These are phyloP conservation scores for Nitzschia putrida DNA, from an alignment of 108 stramenopile species.

Conservation along the genomic window DNA sequence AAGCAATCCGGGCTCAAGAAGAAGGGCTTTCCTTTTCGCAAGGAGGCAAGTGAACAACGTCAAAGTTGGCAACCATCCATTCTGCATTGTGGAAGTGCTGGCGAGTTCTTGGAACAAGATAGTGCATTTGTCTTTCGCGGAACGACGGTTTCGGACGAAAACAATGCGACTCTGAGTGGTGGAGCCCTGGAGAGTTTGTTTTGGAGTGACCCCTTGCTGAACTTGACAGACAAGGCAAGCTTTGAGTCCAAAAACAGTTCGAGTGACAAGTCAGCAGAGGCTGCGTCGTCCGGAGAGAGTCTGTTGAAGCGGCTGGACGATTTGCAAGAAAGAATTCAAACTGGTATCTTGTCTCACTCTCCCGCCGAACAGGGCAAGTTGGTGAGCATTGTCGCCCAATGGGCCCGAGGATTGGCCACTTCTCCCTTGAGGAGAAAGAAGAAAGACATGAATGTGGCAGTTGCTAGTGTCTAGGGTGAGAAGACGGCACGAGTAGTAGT, in stretches of 20 bases:
- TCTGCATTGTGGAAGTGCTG: background rate
- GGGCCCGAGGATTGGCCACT: conserved; percentile 36
- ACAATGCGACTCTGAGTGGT: background rate
- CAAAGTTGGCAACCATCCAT: background rate
- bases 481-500: no score
- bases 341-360: conserved; percentile 19
- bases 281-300: background rate
- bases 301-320: conserved; percentile 17
- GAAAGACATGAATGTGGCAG: no score
- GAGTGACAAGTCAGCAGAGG: background rate
- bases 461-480: no score
- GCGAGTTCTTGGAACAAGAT: background rate
- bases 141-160: background rate
- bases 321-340: conserved; percentile 31
- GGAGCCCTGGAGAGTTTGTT: background rate
- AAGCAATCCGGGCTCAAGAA: background rate
- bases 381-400: conserved; percentile 37
- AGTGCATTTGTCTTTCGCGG: background rate
- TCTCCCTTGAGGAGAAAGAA: conserved; percentile 18
- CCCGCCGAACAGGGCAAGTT: conserved; percentile 18
- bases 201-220: conserved; percentile 28
- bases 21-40: conserved; percentile 4
- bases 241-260: conserved; percentile 6
- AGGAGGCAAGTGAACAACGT: background rate
- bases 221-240: conserved; percentile 19